phyloP scores from a whole-genome alignment of 192 early-diverging fungal genomes.

The Podila clonocystis region DNA sequence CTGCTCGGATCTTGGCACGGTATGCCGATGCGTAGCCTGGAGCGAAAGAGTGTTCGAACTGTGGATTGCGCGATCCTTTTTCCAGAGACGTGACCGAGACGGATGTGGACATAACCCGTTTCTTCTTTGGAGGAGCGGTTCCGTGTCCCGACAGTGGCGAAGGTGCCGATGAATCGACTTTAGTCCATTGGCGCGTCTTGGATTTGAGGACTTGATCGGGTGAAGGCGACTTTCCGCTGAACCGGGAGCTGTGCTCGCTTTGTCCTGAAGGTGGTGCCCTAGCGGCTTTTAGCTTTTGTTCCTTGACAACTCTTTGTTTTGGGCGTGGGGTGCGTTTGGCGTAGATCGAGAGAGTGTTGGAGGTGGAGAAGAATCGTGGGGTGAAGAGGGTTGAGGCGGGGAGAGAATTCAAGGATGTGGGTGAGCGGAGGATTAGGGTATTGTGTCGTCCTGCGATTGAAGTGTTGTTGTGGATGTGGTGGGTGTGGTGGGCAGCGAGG shows the following conservation, averaged over 20 bases:
- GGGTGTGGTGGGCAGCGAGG: neutral
- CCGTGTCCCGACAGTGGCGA: neutral
- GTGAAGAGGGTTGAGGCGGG: neutral
- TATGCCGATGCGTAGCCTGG: slow-evolving; percentile 34
- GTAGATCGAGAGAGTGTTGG: neutral
- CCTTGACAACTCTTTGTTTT: slow-evolving; percentile 37
- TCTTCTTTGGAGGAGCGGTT: neutral
- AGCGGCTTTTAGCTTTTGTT: slow-evolving; percentile 26
- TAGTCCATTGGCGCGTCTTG: slow-evolving; percentile 28
- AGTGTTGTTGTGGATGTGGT: neutral
- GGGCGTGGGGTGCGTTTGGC: slow-evolving; percentile 38
- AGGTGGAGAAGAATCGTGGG: slow-evolving; percentile 21
- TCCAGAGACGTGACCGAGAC: slow-evolving; percentile 42
- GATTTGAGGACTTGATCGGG: slow-evolving; percentile 8
- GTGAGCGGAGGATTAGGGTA: neutral
- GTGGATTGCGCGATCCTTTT: slow-evolving; percentile 45
- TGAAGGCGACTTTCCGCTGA: slow-evolving; percentile 12
- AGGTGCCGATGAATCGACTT: neutral
- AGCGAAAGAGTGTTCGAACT: slow-evolving; percentile 47
- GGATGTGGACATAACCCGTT: slow-evolving; percentile 26
- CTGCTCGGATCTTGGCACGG: neutral
- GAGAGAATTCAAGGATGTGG: neutral
- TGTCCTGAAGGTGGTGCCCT: neutral
- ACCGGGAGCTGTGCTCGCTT: neutral
- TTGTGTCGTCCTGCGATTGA: neutral